Conservation (phyloP, 1,284 basidiomycete genomes). For the Meira miltonrushii region DNA sequence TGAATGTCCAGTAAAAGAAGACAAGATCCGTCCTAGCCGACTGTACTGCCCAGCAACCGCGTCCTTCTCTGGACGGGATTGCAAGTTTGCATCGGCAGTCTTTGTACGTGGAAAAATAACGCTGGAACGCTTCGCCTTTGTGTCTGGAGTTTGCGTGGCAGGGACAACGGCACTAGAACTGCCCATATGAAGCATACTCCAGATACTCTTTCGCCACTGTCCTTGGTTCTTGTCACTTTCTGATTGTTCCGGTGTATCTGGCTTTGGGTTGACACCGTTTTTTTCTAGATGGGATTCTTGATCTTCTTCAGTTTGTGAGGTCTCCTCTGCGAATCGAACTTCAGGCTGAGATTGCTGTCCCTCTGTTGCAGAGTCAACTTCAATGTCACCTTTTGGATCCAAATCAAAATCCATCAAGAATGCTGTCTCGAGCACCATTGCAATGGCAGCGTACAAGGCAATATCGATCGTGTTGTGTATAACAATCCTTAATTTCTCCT, state of each 20-base stretch:
- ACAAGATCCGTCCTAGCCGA: neutral
- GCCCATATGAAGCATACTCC: slow-evolving; percentile 10
- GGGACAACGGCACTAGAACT: slow-evolving; percentile 1
- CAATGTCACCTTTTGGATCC: neutral
- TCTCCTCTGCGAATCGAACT: neutral
- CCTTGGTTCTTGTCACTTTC: neutral
- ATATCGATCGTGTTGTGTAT: slow-evolving; percentile 24
- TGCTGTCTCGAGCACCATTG: slow-evolving; percentile 41
- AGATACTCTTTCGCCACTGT: slow-evolving; percentile 9
- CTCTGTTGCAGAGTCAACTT: neutral
- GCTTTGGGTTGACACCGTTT: neutral
- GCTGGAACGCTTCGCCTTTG: neutral
- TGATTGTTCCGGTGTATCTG: neutral
- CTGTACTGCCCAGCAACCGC: neutral
- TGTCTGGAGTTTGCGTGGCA: neutral
- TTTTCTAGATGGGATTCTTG: slow-evolving; percentile 5
- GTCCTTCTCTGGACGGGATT: neutral
- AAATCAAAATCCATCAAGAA: slow-evolving; percentile 27
- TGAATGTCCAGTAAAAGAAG: neutral
- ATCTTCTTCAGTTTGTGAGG: neutral
- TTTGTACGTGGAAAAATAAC: neutral
- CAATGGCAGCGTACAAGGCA: slow-evolving; percentile 29
- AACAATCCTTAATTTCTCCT: slow-evolving; percentile 14
- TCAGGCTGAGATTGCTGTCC: neutral
- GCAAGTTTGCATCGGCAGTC: neutral